Percentiles rank a stretch among this genome's conserved stretches.
These are phyloP conservation scores for Paraconiothyrium brasiliense DNA, from an alignment of 2,329 filamentous ascomycete genomes.

Conservation along the genomic window DNA sequence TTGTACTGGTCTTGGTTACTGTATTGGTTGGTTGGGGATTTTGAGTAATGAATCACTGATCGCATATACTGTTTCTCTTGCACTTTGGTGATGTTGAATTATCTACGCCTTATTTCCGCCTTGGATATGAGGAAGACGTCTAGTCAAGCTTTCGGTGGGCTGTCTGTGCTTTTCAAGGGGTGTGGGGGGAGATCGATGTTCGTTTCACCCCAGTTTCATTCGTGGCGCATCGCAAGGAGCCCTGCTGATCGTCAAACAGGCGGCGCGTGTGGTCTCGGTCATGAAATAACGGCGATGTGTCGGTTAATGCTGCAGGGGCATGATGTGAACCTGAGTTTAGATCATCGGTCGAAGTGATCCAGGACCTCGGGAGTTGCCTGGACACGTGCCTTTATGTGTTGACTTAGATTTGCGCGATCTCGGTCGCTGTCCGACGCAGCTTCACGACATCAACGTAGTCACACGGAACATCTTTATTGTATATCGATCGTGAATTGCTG, in stretches of 20 bases:
- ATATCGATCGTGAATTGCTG: too few relatives aligned
- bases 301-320: background rate
- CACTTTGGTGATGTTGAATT: background rate
- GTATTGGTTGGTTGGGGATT: conserved; percentile 10
- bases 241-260: conserved; percentile 7
- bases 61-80: background rate
- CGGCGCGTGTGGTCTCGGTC: background rate
- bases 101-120: conserved; percentile 9
- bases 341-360: background rate
- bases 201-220: conserved; percentile 17
- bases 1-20: background rate
- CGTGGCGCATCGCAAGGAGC: conserved; percentile 4
- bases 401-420: too few relatives aligned
- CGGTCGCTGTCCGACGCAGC: too few relatives aligned
- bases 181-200: background rate
- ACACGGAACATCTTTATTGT: too few relatives aligned
- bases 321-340: background rate
- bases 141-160: conserved; percentile 16
- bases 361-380: too few relatives aligned
- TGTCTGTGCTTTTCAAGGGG: conserved; percentile 2
- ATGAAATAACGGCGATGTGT: background rate
- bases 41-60: conserved; percentile 15
- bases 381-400: too few relatives aligned
- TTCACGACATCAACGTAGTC: too few relatives aligned
- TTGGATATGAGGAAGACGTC: conserved; percentile 9